phyloP scores from a whole-genome alignment of 495 filamentous ascomycete genomes.

The Aspergillus taichungensis region DNA sequence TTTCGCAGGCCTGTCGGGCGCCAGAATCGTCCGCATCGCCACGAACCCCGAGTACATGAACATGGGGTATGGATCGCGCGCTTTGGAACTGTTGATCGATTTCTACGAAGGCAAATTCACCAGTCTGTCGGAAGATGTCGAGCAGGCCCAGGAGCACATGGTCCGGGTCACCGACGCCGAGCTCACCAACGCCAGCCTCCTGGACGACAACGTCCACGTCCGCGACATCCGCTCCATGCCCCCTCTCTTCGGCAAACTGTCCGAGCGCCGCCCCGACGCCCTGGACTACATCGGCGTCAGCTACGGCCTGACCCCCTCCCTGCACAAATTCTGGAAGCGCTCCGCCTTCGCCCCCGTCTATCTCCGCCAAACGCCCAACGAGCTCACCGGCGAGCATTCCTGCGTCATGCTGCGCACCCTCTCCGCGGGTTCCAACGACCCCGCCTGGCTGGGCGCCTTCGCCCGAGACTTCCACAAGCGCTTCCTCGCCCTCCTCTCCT shows the following conservation, averaged over 20 bases:
- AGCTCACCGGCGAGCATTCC: slow-evolving; percentile 93
- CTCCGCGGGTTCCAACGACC: slow-evolving; percentile 51
- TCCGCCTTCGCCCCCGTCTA: slow-evolving; percentile 84
- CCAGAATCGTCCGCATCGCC: slow-evolving; percentile 87
- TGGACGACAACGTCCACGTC: slow-evolving; percentile 81
- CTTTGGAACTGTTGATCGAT: slow-evolving; percentile 74
- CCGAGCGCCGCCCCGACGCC: slow-evolving; percentile 67
- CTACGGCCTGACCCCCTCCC: slow-evolving; percentile 78
- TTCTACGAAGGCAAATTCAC: slow-evolving; percentile 96
- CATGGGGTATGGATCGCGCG: slow-evolving; percentile 92
- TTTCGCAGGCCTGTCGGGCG: slow-evolving; percentile 88
- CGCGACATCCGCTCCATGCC: slow-evolving; percentile 88
- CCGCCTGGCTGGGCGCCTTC: slow-evolving; percentile 80
- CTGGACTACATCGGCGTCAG: slow-evolving; percentile 94
- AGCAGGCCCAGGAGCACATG: slow-evolving; percentile 46
- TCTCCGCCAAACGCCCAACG: slow-evolving; percentile 89
- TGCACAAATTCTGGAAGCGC: slow-evolving; percentile 97
- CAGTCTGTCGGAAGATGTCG: slow-evolving; percentile 58
- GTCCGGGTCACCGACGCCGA: slow-evolving; percentile 78
- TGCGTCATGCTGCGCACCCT: slow-evolving; percentile 90
- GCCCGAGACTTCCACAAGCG: slow-evolving; percentile 86
- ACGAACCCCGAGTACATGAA: slow-evolving; percentile 90
- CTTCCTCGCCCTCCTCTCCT: slow-evolving; percentile 80
- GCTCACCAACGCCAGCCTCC: slow-evolving; percentile 64
- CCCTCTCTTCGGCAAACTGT: slow-evolving; percentile 81